A percentile compares a stretch with the other conserved stretches of the same genome.
Evolutionary conservation across 2,329 filamentous ascomycete species (phyloP).

Genomic region (Fusarium albosuccineum): DNA sequence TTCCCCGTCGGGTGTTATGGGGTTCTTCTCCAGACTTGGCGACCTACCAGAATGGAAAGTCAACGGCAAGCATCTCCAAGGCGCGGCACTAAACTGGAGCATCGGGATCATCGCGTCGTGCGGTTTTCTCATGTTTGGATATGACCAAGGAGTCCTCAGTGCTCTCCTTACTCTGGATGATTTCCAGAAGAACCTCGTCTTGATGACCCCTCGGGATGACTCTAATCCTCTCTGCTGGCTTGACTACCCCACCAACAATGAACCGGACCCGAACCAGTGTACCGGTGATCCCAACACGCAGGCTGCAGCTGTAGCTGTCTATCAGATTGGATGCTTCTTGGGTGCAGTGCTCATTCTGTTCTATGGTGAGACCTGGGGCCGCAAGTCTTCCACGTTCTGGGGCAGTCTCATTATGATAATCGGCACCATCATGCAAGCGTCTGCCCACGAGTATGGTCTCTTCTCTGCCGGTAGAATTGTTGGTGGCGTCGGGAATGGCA

Average conservation of each 20-base stretch:
- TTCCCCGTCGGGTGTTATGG: conserved; percentile 11
- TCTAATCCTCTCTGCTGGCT: conserved; percentile 11
- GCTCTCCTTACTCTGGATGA: conserved; percentile 11
- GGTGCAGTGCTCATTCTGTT: conserved; percentile 48
- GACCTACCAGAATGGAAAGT: conserved; percentile 44
- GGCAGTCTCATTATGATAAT: conserved; percentile 49
- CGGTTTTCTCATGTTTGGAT: conserved; percentile 48
- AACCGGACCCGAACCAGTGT: conserved; percentile 5
- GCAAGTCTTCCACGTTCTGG: conserved; percentile 51
- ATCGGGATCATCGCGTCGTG: conserved; percentile 48
- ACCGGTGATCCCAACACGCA: conserved; percentile 9
- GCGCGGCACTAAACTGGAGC: conserved; percentile 42
- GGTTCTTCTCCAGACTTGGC: conserved; percentile 36
- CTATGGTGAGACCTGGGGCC: conserved; percentile 48
- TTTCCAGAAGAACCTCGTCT: conserved; percentile 7
- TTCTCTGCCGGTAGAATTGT: conserved; percentile 58
- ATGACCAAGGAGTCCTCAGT: conserved; percentile 48
- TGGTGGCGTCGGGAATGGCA: conserved; percentile 56
- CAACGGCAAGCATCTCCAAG: conserved; percentile 40
- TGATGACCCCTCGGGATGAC: conserved; percentile 4
- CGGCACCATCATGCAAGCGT: conserved; percentile 45
- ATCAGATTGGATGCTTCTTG: conserved; percentile 26
- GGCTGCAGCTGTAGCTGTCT: conserved; percentile 8
- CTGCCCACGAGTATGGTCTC: conserved; percentile 47
- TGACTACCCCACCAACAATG: conserved; percentile 8